These are phyloP conservation scores for Allium sativum DNA, from an alignment of 106 monocot genomes.

Conservation along the genomic window DNA sequence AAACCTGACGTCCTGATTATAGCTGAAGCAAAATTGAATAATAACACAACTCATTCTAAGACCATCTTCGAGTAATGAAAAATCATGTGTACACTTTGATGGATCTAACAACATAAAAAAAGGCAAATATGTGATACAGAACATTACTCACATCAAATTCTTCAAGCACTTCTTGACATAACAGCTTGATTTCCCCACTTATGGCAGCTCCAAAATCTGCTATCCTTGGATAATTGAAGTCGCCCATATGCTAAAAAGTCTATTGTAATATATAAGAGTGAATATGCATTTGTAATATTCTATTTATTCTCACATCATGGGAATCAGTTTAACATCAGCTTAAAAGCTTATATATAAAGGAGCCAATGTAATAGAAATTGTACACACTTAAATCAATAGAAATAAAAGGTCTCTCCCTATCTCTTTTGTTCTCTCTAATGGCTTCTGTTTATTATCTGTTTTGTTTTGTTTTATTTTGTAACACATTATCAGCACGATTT, in stretches of 20 bases:
- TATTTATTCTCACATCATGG: too few species aligned
- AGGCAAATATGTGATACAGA: not conserved
- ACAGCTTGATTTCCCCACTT: conserved; percentile 61
- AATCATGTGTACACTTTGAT: not conserved
- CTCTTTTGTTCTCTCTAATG: too few species aligned
- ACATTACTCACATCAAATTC: conserved; percentile 61
- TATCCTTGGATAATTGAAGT: conserved; percentile 61
- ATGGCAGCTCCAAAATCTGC: conserved; percentile 86
- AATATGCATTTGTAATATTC: too few species aligned
- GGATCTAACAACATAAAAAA: not conserved
- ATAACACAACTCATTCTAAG: not conserved
- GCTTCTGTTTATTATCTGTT: too few species aligned
- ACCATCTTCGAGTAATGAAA: not conserved
- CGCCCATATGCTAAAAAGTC: conserved; percentile 54
- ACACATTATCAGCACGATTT: too few species aligned
- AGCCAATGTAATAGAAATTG: too few species aligned
- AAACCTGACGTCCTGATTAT: not conserved
- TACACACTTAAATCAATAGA: too few species aligned
- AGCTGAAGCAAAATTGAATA: not conserved
- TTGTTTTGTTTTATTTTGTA: too few species aligned
- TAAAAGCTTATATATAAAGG: too few species aligned
- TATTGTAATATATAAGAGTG: too few species aligned
- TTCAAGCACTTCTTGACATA: conserved; percentile 70
- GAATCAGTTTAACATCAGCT: too few species aligned
- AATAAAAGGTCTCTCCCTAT: too few species aligned